Percentiles rank a stretch among this genome's conserved stretches.
These are phyloP conservation scores for Malassezia furfur DNA, from an alignment of 1,284 basidiomycete species.

Conservation along the genomic window DNA sequence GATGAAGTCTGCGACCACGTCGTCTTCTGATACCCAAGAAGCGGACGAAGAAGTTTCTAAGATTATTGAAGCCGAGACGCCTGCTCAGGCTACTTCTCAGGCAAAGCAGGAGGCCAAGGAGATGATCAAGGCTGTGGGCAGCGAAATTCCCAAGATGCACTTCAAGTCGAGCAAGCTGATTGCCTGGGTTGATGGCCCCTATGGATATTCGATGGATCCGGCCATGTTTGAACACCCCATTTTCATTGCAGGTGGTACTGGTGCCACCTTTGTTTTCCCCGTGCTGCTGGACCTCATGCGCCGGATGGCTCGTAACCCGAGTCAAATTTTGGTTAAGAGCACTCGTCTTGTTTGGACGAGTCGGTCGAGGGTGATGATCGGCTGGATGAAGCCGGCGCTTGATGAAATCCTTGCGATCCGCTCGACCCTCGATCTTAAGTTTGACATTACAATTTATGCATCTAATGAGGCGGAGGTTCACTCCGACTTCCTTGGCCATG, in stretches of 20 bases:
- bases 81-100: too few relatives aligned
- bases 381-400: background rate
- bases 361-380: slow-evolving; percentile 1
- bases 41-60: too few relatives aligned
- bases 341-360: slow-evolving; percentile 1
- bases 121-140: too few relatives aligned
- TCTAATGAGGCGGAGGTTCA: background rate
- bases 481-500: background rate
- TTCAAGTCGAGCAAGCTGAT: background rate
- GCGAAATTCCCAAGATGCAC: too few relatives aligned
- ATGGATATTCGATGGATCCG: background rate
- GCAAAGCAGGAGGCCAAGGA: too few relatives aligned
- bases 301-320: background rate
- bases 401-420: background rate
- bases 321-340: background rate
- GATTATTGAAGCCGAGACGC: too few relatives aligned
- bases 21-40: background rate
- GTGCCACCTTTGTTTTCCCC: slow-evolving; percentile 23
- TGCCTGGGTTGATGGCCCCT: slow-evolving; percentile 6
- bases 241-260: slow-evolving; percentile 15
- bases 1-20: too few relatives aligned
- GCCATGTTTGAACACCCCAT: slow-evolving; percentile 3
- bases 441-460: background rate
- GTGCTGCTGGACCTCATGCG: background rate
- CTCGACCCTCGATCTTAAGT: background rate